Evolutionary conservation across 306 rosid genomes (phyloP).

Genomic region (Alnus rubra): DNA sequence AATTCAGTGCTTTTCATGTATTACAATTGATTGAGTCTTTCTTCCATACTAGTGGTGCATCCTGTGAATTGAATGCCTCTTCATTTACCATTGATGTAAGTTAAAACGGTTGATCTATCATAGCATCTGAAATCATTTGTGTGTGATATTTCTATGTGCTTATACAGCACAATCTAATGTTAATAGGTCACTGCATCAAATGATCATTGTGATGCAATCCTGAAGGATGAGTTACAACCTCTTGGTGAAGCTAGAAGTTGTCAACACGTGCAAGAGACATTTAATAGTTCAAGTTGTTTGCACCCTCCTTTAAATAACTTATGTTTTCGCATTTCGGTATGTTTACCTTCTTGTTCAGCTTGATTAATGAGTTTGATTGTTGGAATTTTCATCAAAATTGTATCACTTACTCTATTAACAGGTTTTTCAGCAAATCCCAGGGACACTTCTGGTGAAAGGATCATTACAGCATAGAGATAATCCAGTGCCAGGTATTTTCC

Average conservation of each 20-base stretch:
- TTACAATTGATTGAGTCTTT: constrained; percentile 59
- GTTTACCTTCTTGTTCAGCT: constrained; percentile 19
- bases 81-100: constrained; percentile 77
- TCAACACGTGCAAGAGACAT: constrained; percentile 34
- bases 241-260: constrained; percentile 29
- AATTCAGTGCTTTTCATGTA: constrained; percentile 67
- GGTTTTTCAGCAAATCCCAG: constrained; percentile 90
- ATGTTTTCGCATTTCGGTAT: constrained; percentile 60
- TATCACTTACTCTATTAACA: constrained; percentile 23
- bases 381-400: constrained; percentile 18
- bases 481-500: constrained; percentile 58
- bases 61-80: constrained; percentile 63
- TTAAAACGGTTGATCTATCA: constrained; percentile 15
- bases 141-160: constrained; percentile 16
- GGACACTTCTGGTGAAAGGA: constrained; percentile 82
- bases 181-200: constrained; percentile 52
- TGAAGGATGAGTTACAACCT: constrained; percentile 45
- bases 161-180: constrained; percentile 25
- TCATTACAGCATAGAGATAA: constrained; percentile 61
- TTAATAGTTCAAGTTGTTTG: constrained; percentile 33
- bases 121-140: constrained; percentile 12
- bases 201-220: constrained; percentile 51
- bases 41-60: constrained; percentile 51
- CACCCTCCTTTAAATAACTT: constrained; percentile 34
- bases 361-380: constrained; percentile 27